Evolutionary conservation across 257 asterid species (phyloP), one percentile per base, ranked within the genome.

Genomic region (Gentiana straminea): DNA sequence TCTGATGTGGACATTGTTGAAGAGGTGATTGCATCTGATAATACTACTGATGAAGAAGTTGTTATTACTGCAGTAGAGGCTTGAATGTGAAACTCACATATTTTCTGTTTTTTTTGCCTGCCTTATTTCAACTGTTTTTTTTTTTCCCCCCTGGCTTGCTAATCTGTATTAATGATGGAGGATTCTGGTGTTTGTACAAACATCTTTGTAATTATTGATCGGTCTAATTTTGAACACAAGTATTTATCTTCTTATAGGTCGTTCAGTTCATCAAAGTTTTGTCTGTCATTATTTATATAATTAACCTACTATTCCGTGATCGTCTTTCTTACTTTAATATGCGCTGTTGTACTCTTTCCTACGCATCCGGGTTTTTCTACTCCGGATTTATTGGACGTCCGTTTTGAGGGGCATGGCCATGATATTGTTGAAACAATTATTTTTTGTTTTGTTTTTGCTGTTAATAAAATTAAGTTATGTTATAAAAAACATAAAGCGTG

Each of bases 41-140:
- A 24, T 24, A 62, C 87, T 24, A 71, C 86, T 44, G 85, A 78
- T 55, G 95, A 81, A 74, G 94, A 83, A 54, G 66, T 51, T 55
- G 70, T 51, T 61, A 24, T 24, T 24, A 61, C 86, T 60, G 94
- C 86, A 53, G 86, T 61, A 47, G 88, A 73, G 75, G 94, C 84
- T 33, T 84, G 64, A 76, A 60, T 12, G 41, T 50, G 48, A n/a
- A 4, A 8, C 24, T 24, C 24, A 49, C 4, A 39, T 49, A 15
- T 34, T 34, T 11, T 11, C 32, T 41, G 51, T 41, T 44, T 15
- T 41, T 56, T 50, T 35, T 67, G 7, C 7, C 48, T 47, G 36
- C 33, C 11, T 35, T 47, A 33, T 50, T 61, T 44, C 33, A 24
- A 33, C 46, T 41, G 8, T 41, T 39, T 39, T 39, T 7, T 39